A percentile compares a stretch with the other conserved stretches of the same genome.
Conservation (phyloP, 768 basidiomycete genomes). For the Suillus subluteus region DNA sequence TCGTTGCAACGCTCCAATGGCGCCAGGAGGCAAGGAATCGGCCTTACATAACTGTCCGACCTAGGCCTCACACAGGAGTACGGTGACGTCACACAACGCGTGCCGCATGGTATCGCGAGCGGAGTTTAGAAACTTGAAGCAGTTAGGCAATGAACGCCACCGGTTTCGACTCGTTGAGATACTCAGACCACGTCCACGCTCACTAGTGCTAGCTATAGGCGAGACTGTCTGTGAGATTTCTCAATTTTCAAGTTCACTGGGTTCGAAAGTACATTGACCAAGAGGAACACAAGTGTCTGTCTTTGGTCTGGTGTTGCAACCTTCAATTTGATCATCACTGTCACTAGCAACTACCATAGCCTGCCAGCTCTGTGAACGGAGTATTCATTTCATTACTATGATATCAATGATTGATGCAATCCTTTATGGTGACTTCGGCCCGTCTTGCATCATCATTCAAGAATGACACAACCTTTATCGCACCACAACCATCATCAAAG, state of each 20-base stretch:
- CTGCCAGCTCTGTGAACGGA: neutral
- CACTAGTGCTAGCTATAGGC: neutral
- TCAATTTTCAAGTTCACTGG: neutral
- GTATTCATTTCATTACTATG: neutral
- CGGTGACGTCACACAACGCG: too few relatives aligned
- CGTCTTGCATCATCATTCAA: neutral
- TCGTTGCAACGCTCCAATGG: too few relatives aligned
- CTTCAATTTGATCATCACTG: neutral
- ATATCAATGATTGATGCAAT: neutral
- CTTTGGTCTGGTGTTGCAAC: neutral
- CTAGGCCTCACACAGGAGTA: too few relatives aligned
- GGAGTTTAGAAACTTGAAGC: too few relatives aligned
- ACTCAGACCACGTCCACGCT: neutral
- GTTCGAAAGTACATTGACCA: neutral
- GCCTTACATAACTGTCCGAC: too few relatives aligned
- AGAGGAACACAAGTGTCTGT: too few relatives aligned
- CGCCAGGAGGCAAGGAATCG: too few relatives aligned
- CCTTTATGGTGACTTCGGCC: slow-evolving; percentile 2
- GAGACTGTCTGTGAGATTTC: neutral
- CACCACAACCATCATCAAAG: neutral
- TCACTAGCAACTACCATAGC: neutral
- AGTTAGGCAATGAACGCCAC: too few relatives aligned
- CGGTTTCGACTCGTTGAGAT: too few relatives aligned
- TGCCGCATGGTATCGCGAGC: too few relatives aligned
- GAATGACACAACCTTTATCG: neutral